phyloP scores from a whole-genome alignment of 1,139 yeast genomes.

The Geotrichum aggregatum region DNA sequence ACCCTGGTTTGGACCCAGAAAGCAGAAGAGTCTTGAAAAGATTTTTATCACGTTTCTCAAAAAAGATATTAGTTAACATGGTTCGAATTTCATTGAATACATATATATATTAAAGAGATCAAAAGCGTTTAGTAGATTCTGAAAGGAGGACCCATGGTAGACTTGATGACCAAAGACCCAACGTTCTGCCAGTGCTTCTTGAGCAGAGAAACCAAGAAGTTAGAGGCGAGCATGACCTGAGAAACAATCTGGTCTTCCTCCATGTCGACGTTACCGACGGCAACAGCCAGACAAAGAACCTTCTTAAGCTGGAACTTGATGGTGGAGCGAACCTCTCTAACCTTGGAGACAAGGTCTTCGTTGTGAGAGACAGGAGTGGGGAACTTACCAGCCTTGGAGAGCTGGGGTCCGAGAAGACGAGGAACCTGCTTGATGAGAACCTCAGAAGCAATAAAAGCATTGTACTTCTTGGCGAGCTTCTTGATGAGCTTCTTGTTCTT shows the following conservation, averaged over 20 bases:
- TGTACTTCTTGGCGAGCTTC: conserved; percentile 99
- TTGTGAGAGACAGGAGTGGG: conserved; percentile 99
- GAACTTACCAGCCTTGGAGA: conserved; percentile 99
- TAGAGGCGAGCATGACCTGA: conserved; percentile 98
- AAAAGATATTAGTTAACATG: no score
- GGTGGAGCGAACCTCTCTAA: conserved; percentile 97
- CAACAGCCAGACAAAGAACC: conserved; percentile 84
- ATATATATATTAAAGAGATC: not conserved
- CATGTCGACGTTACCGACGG: conserved; percentile 99
- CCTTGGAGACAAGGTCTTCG: conserved; percentile 95
- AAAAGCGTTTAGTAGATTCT: conserved; percentile 78
- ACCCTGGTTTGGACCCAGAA: not conserved
- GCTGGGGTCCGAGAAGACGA: conserved; percentile 99
- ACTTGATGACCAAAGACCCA: conserved; percentile 98
- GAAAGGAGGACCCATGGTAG: conserved; percentile 99
- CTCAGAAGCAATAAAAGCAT: conserved; percentile 98
- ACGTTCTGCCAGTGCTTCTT: conserved; percentile 99
- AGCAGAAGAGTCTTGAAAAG: no score
- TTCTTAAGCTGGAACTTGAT: conserved; percentile 99
- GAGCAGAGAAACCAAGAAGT: conserved; percentile 98
- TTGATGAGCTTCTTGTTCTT: conserved; percentile 99
- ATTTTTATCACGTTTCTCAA: no score
- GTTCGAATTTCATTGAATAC: not conserved
- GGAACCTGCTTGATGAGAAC: conserved; percentile 99
- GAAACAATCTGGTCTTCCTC: conserved; percentile 92